Evolutionary conservation across 495 filamentous ascomycete genomes (phyloP), one percentile per base, ranked within the genome.

Genomic region (Aspergillus wentii): DNA sequence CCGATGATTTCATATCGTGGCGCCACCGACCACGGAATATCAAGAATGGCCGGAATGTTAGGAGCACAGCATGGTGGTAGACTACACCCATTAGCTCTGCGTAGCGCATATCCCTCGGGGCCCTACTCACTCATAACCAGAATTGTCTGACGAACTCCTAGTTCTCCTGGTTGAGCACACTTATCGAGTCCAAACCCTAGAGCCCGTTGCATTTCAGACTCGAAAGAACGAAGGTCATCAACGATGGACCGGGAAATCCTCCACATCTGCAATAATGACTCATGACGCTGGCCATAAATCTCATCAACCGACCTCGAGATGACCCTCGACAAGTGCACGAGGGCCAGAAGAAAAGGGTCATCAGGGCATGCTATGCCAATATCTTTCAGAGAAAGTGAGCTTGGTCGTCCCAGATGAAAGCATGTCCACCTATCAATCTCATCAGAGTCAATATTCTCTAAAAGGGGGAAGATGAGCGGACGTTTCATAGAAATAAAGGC

Each of bases 221-320:
- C 61, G 18, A 52, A 61, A 0, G 39, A 37, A 5, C 58, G 60
- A 34, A 64, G 48, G 9, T 69, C 62, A 17, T 61, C 51, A 3
- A 42, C 31, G 8, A 71, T 67, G 1, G 61, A 64, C 18, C 58
- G 49, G 4, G 68, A 64, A 10, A 62, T 56, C 26, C 46, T 56
- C 62, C 65, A 71, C 63, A 71, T 64, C 6, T 67, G 57, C 18
- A 68, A 35, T 8, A 71, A 35, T 8, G 68, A 71, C 7, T 68
- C 68, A 37, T 68, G 61, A 8, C 51, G 50, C 35, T 52, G 55
- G 8, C 57, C 55, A 26, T 68, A 71, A 11, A 71, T 64, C 32
- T 67, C 56, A 7, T 58, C 49, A 1, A 57, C 49, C 4, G 62
- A 61, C 0, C 62, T 54, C 22, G 55, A 45, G 3, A 67, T 61